These are phyloP conservation scores for Paraconiothyrium brasiliense DNA, from an alignment of 2,329 filamentous ascomycete genomes.

Conservation along the genomic window DNA sequence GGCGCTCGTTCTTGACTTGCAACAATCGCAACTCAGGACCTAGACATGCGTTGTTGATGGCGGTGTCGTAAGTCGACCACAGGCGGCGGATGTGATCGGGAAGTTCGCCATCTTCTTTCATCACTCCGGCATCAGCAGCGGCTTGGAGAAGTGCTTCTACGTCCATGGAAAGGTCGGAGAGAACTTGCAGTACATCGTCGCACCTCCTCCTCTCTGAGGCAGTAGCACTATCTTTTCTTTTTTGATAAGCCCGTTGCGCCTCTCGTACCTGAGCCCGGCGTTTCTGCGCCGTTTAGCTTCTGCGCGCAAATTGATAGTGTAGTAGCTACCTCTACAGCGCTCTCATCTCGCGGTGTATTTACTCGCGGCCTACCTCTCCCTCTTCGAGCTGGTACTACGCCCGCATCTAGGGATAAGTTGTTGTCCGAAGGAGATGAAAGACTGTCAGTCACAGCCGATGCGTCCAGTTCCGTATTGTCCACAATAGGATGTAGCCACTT, in stretches of 20 bases:
- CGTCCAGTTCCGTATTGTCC: conserved; percentile 4
- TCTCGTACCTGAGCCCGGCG: conserved; percentile 37
- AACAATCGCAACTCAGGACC: conserved; percentile 30
- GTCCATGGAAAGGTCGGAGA: conserved; percentile 32
- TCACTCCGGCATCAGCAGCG: conserved; percentile 21
- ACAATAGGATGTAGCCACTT: conserved; percentile 12
- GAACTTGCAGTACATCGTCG: conserved; percentile 33
- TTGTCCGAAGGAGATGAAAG: conserved; percentile 6
- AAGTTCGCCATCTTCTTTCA: conserved; percentile 27
- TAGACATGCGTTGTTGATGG: conserved; percentile 29
- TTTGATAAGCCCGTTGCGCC: conserved; percentile 36
- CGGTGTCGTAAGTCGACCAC: conserved; percentile 30
- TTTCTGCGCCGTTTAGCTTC: conserved; percentile 27
- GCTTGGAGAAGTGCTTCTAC: conserved; percentile 32
- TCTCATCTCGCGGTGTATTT: conserved; percentile 24
- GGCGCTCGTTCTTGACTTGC: conserved; percentile 30
- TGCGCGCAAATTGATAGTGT: background rate
- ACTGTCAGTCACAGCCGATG: conserved; percentile 6
- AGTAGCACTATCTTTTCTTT: conserved; percentile 34
- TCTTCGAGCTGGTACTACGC: conserved; percentile 19
- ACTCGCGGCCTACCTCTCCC: conserved; percentile 35
- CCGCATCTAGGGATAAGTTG: background rate
- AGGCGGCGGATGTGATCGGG: conserved; percentile 27
- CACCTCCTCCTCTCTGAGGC: conserved; percentile 26
- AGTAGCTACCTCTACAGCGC: conserved; percentile 32